Base-by-base conservation (phyloP, 192 early-diverging fungal genomes). In the Gryganskiella cystojenkinii region DNA sequence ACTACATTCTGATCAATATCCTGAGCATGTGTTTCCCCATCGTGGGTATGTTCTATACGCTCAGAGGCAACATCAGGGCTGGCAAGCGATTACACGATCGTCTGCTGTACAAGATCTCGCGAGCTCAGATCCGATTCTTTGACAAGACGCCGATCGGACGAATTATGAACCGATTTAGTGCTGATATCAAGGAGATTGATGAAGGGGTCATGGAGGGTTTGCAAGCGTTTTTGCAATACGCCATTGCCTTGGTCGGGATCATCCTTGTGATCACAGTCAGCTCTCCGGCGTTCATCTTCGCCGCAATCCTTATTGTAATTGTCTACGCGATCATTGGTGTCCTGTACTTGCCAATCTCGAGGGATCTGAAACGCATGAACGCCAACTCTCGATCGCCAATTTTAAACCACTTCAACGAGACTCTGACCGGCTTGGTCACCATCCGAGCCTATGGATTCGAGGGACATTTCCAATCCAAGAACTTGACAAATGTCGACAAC, bases 101-200 rank as follows among this genome's bases (percentile, higher is more conserved):
- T 13, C 56, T 90, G 28, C 67, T 92, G 17, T 67, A 63, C 15
- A 34, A 80, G 19, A 83, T 93, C 13, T 58, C 90, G n/a, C 84
- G 86, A 31, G 89, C 93, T 1, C 87, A 89, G 43, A 83, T 95
- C 14, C 84, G 88, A 4, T 96, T 95, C 88, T 96, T 93, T 71
- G 94, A 95, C 68, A 87, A 86, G 13, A 92, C 91, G 17, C 93
- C 95, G 13, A 80, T 92, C 22, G 93, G 94, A 34, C 88, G 91
- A 24, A 90, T 96, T 37, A 82, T 95, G 56, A 97, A 95, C 82
- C 81, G 96, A 27, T 95, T 94, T 68, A 86, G 90, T 24, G 89
- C 90, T 46, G 93, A 97, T 73, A 88, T 96, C 65, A 88, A 89
- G 54, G 83, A 87, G 2, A 61, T 96, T 27, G 94, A 95, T 60